These are phyloP conservation scores for Choanephora cucurbitarum DNA, from an alignment of 371 early-diverging fungal species.

Conservation along the genomic window DNA sequence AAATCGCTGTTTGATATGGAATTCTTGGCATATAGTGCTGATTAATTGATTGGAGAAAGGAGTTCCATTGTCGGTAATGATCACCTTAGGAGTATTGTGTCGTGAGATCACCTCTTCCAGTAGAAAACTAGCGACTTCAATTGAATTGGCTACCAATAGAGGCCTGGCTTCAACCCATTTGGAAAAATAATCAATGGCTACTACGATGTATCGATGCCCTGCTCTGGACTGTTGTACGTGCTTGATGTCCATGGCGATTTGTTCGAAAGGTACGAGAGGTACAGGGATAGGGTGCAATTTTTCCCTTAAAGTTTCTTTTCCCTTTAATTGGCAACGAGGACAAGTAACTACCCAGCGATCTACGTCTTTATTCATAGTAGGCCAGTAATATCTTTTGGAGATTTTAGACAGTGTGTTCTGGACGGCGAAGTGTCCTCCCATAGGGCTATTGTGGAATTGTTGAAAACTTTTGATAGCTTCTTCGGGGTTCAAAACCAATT, in stretches of 20 bases:
- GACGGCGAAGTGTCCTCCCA: neutral
- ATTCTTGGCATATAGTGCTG: neutral
- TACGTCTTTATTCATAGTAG: neutral
- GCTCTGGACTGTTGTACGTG: conserved; percentile 1
- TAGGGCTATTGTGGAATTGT: neutral
- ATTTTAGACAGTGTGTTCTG: conserved; percentile 3
- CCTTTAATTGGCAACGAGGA: conserved; percentile 6
- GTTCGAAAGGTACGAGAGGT: neutral
- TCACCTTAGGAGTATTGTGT: conserved; percentile 4
- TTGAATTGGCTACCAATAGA: neutral
- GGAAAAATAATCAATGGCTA: conserved; percentile 23
- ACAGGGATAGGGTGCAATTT: neutral
- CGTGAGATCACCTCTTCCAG: conserved; percentile 10
- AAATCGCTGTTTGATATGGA: neutral
- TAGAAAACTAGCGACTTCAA: neutral
- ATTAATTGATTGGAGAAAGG: conserved; percentile 4
- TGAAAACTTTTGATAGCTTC: neutral
- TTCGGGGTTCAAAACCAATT: too few relatives aligned
- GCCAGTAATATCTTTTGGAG: neutral
- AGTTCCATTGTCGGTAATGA: conserved; percentile 11
- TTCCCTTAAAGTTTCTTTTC: neutral
- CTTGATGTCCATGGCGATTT: conserved; percentile 3
- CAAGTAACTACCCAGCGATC: neutral
- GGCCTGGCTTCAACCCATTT: conserved; percentile 7
- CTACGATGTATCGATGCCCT: conserved; percentile 24